Percentiles rank a stretch among this genome's conserved stretches.
These are phyloP conservation scores for Vicia sativa DNA, from an alignment of 306 rosid genomes.

Conservation along the genomic window DNA sequence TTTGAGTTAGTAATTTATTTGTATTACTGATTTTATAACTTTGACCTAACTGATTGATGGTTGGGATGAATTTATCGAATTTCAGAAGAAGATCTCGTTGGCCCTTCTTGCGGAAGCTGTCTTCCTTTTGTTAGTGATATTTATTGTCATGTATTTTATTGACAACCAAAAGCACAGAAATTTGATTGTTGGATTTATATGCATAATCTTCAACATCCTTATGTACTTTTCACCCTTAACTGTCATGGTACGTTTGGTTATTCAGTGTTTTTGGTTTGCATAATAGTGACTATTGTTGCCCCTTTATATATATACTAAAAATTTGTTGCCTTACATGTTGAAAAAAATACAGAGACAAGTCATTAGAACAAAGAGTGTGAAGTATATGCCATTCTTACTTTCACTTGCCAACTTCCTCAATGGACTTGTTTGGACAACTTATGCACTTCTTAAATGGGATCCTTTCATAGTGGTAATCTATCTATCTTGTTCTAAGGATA, in stretches of 20 bases:
- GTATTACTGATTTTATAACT: neutral
- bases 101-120: conserved; percentile 44
- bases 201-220: conserved; percentile 61
- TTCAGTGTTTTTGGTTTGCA: neutral
- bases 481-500: neutral
- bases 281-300: neutral
- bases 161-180: conserved; percentile 38
- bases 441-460: conserved; percentile 69
- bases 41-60: neutral
- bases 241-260: conserved; percentile 61
- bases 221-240: conserved; percentile 91
- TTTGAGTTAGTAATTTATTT: neutral
- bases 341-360: conserved; percentile 56
- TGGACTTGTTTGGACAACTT: conserved; percentile 57
- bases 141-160: conserved; percentile 36
- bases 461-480: conserved; percentile 59
- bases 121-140: conserved; percentile 39
- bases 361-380: conserved; percentile 75
- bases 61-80: conserved; percentile 1
- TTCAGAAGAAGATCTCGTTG: conserved; percentile 58
- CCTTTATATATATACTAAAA: no score
- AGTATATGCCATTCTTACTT: conserved; percentile 81
- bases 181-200: conserved; percentile 53
- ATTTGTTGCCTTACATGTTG: neutral
- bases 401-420: conserved; percentile 66